A percentile compares a stretch with the other conserved stretches of the same genome.
phyloP scores from a whole-genome alignment of 345 rosid species.

The Capsella bursapastoris region DNA sequence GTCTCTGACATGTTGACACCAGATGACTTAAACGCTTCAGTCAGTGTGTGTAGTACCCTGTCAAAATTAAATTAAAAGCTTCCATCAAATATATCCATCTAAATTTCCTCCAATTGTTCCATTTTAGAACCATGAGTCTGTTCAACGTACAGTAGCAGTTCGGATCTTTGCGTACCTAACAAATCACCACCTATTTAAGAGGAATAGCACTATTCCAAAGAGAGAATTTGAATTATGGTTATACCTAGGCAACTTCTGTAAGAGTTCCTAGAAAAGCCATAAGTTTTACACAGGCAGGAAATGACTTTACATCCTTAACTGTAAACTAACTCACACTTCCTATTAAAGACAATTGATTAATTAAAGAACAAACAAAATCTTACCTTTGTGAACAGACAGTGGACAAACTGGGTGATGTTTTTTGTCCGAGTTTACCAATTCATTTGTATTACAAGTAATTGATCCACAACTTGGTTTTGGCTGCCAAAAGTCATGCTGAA shows the following conservation, averaged over 20 bases:
- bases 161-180: background rate
- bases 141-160: constrained; percentile 6
- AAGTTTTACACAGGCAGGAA: background rate
- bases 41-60: constrained; percentile 66
- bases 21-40: constrained; percentile 62
- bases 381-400: constrained; percentile 75
- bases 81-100: background rate
- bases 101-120: background rate
- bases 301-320: constrained; percentile 1
- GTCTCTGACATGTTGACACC: constrained; percentile 76
- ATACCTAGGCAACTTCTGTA: background rate
- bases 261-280: background rate
- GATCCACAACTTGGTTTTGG: constrained; percentile 19
- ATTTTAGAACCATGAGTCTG: background rate
- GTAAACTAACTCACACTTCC: background rate
- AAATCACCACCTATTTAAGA: background rate
- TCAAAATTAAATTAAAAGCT: constrained; percentile 31
- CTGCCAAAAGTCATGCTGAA: constrained; percentile 26
- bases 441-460: constrained; percentile 42
- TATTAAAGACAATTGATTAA: background rate
- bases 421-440: constrained; percentile 40
- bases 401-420: constrained; percentile 50
- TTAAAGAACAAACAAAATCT: constrained; percentile 5
- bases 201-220: background rate
- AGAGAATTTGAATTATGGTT: background rate